Evolutionary conservation across 495 filamentous ascomycete genomes (phyloP).

Genomic region (Neurospora cerealis): DNA sequence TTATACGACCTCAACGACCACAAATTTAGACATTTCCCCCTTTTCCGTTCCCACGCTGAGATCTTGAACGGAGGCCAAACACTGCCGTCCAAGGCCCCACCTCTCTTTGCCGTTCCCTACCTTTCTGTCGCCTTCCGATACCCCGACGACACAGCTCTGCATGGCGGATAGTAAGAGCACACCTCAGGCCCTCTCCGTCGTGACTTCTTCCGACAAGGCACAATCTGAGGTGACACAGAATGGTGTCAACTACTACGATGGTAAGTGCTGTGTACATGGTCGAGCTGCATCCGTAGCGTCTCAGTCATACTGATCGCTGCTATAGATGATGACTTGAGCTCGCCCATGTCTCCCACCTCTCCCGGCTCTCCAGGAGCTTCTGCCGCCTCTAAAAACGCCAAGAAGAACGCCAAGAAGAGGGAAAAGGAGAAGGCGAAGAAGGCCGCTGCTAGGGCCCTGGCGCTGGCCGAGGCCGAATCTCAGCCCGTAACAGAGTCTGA

Average conservation of each 20-base stretch:
- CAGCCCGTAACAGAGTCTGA: constrained; percentile 8
- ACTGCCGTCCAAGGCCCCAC: constrained; percentile 19
- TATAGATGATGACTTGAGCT: constrained; percentile 1
- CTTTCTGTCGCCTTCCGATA: constrained; percentile 21
- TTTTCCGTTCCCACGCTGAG: background rate
- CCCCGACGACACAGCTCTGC: constrained; percentile 17
- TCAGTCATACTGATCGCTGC: background rate
- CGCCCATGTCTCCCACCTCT: background rate
- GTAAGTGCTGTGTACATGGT: background rate
- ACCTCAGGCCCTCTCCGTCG: constrained; percentile 28
- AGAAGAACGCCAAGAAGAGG: constrained; percentile 20
- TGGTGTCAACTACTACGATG: background rate
- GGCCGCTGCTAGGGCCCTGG: constrained; percentile 6
- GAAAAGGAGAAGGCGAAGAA: constrained; percentile 16
- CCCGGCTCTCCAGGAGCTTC: background rate
- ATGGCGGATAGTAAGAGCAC: constrained; percentile 34
- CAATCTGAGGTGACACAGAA: constrained; percentile 24
- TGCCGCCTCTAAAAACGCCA: background rate
- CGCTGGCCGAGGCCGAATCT: background rate
- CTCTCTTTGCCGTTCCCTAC: constrained; percentile 4
- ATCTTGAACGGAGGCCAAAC: constrained; percentile 5
- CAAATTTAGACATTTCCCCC: constrained; percentile 2
- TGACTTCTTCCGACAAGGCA: constrained; percentile 26
- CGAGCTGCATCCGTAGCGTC: background rate
- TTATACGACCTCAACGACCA: constrained; percentile 9